Conservation (phyloP, 2,329 filamentous ascomycete genomes). For the Colletotrichum scovillei region DNA sequence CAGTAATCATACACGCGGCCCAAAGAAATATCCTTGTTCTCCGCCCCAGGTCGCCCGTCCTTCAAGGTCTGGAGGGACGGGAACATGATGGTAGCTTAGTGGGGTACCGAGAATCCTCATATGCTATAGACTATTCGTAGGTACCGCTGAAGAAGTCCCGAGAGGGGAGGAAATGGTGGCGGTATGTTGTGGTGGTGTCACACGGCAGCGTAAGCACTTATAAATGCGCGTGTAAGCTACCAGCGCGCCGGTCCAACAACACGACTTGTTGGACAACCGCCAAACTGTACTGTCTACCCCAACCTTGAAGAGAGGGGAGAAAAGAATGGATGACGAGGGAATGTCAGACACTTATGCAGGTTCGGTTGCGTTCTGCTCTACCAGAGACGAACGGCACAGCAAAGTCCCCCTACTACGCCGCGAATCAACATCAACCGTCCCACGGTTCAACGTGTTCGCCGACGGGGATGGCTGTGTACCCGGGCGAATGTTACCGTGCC, state of each 20-base stretch:
- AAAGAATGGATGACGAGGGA: neutral
- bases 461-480: constrained; percentile 9
- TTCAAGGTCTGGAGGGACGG: constrained; percentile 1
- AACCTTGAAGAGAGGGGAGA: neutral
- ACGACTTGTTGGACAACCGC: neutral
- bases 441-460: neutral
- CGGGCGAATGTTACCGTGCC: constrained; percentile 20
- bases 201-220: constrained; percentile 16
- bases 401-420: neutral
- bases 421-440: neutral
- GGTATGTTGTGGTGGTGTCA: too few relatives aligned
- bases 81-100: neutral
- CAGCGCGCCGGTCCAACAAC: neutral
- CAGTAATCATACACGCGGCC: constrained; percentile 8
- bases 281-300: neutral
- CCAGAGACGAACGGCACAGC: neutral
- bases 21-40: constrained; percentile 20
- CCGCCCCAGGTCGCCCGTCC: constrained; percentile 7
- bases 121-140: neutral
- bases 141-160: neutral
- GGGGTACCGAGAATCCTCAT: constrained; percentile 11
- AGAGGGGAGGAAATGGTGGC: neutral
- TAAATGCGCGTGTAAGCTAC: neutral
- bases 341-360: neutral
- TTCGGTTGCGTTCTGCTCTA: neutral